Percentiles rank a stretch among this genome's conserved stretches.
Evolutionary conservation across 352 stramenopile genomes (phyloP).

Genomic region (Pythium folliculosum): DNA sequence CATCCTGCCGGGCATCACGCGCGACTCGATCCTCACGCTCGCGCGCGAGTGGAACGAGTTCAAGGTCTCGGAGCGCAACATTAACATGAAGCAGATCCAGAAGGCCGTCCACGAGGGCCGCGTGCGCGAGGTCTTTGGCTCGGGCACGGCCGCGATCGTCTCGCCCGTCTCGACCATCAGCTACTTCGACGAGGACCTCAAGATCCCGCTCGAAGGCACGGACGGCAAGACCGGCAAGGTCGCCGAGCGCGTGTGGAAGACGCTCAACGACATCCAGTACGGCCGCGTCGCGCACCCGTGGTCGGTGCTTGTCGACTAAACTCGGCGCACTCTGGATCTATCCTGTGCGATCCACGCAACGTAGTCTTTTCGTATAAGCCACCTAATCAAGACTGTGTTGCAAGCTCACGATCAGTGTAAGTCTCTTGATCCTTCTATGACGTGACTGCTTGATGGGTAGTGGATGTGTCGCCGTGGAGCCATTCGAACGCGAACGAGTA

Average conservation of each 20-base stretch:
- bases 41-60: conserved; percentile 91
- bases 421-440: background rate
- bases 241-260: conserved; percentile 88
- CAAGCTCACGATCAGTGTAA: background rate
- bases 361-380: background rate
- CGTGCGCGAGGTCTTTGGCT: conserved; percentile 95
- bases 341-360: background rate
- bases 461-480: background rate
- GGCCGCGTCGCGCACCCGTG: conserved; percentile 39
- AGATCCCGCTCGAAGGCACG: conserved; percentile 87
- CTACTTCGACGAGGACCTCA: conserved; percentile 91
- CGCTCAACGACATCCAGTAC: conserved; percentile 89
- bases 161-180: conserved; percentile 94
- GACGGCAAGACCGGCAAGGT: conserved; percentile 85
- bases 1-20: conserved; percentile 97
- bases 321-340: background rate
- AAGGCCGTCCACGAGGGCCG: conserved; percentile 90
- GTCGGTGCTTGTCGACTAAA: conserved; percentile 43
- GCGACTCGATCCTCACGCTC: conserved; percentile 94
- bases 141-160: conserved; percentile 95
- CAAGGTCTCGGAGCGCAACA: conserved; percentile 93
- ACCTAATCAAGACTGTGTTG: background rate
- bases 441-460: background rate
- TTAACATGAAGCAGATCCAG: conserved; percentile 95
- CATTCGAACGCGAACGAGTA: background rate